A percentile compares a stretch with the other conserved stretches of the same genome.
Evolutionary conservation across 768 basidiomycete genomes (phyloP).

Genomic region (Saitozyma podzolica): DNA sequence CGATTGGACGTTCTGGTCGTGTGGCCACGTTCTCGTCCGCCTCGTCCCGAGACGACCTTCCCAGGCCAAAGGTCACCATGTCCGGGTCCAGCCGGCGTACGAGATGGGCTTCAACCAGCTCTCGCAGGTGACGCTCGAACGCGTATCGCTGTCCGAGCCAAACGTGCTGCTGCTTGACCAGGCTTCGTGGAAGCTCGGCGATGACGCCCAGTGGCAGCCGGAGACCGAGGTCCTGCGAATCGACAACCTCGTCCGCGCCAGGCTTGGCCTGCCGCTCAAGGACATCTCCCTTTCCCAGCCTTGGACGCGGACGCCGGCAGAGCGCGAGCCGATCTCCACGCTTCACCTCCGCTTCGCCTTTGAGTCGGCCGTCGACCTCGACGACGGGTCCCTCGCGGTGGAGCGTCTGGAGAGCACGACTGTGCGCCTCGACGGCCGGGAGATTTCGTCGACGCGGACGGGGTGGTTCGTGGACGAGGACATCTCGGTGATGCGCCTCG

Average conservation of each 20-base stretch:
- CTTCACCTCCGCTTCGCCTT: slow-evolving; percentile 26
- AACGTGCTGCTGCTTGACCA: slow-evolving; percentile 34
- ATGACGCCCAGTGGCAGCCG: slow-evolving; percentile 26
- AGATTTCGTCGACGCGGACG: slow-evolving; percentile 6
- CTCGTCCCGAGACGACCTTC: too few species aligned
- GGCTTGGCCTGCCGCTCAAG: slow-evolving; percentile 26
- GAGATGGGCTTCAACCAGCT: neutral
- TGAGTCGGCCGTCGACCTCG: slow-evolving; percentile 9
- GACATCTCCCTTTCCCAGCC: slow-evolving; percentile 32
- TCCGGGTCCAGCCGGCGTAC: neutral
- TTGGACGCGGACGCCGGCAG: slow-evolving; percentile 19
- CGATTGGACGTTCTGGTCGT: slow-evolving; percentile 27
- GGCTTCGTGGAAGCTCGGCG: slow-evolving; percentile 19
- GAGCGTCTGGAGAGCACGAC: slow-evolving; percentile 21
- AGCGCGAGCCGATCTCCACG: slow-evolving; percentile 15
- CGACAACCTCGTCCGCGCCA: slow-evolving; percentile 26
- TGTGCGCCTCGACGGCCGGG: slow-evolving; percentile 19
- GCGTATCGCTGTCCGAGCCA: slow-evolving; percentile 27
- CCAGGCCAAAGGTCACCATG: too few species aligned
- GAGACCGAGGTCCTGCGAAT: slow-evolving; percentile 33
- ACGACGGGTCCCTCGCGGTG: slow-evolving; percentile 18
- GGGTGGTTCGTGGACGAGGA: slow-evolving; percentile 42
- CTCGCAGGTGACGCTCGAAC: slow-evolving; percentile 14
- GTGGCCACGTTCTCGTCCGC: slow-evolving; percentile 21
- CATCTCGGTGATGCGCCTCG: slow-evolving; percentile 26